Conservation (phyloP, 441 rosid species). For the Biscutella auriculata region DNA sequence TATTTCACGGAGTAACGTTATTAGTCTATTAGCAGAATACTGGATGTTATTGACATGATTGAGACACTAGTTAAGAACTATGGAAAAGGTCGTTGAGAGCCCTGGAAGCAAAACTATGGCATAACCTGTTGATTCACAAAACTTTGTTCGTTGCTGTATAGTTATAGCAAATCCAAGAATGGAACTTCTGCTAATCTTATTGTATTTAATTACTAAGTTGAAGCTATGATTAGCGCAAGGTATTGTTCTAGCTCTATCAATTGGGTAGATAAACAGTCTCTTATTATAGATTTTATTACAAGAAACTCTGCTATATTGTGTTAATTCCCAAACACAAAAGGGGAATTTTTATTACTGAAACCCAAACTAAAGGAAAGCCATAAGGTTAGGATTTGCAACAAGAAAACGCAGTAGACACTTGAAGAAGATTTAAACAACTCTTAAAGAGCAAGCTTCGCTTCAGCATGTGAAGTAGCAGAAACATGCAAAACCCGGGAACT, state of each 20-base stretch:
- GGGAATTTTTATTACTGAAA: neutral
- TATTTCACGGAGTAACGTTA: too few relatives aligned
- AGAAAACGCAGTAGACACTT: too few relatives aligned
- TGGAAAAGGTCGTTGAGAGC: too few relatives aligned
- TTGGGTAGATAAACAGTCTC: neutral
- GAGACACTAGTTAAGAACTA: too few relatives aligned
- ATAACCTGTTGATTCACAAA: too few relatives aligned
- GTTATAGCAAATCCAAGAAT: neutral
- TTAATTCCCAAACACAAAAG: neutral
- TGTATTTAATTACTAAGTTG: neutral
- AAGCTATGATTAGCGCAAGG: neutral
- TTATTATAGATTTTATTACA: conserved; percentile 3
- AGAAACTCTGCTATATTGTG: neutral
- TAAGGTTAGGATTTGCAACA: too few relatives aligned
- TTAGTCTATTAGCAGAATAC: too few relatives aligned
- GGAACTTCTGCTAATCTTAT: neutral
- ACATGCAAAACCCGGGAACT: conserved; percentile 41
- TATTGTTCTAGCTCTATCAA: neutral
- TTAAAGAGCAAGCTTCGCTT: conserved; percentile 6
- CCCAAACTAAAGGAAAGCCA: neutral
- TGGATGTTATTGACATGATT: too few relatives aligned
- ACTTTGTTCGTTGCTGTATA: too few relatives aligned
- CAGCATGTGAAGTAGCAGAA: conserved; percentile 41
- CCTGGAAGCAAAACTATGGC: too few relatives aligned
- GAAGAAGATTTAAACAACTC: too few relatives aligned